phyloP scores from a whole-genome alignment of 2,329 filamentous ascomycete genomes.

The Aotearoamyces nothofagi region DNA sequence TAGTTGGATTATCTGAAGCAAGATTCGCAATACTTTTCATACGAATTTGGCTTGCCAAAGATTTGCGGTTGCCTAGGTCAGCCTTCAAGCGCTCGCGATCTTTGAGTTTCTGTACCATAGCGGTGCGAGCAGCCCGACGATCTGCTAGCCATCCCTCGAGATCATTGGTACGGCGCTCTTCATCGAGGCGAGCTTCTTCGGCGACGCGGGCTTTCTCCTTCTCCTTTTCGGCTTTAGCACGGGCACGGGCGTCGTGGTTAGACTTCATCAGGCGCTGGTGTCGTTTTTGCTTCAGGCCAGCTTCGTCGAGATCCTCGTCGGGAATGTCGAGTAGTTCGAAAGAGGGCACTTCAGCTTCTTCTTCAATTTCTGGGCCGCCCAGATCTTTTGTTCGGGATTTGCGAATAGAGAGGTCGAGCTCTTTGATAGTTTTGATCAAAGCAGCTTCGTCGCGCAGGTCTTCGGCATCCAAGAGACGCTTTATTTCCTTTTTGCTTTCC shows the following conservation, averaged over 20 bases:
- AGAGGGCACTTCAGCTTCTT: slow-evolving; percentile 62
- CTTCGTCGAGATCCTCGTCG: slow-evolving; percentile 87
- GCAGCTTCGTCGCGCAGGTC: slow-evolving; percentile 85
- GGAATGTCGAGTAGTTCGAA: slow-evolving; percentile 82
- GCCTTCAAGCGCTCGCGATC: slow-evolving; percentile 87
- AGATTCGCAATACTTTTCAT: slow-evolving; percentile 98
- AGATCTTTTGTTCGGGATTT: slow-evolving; percentile 89
- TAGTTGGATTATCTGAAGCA: slow-evolving; percentile 71
- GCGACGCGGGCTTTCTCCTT: slow-evolving; percentile 72
- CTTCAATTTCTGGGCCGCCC: slow-evolving; percentile 65
- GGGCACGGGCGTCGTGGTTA: slow-evolving; percentile 79
- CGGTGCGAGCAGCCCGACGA: slow-evolving; percentile 56
- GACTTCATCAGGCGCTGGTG: slow-evolving; percentile 89
- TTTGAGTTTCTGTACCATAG: slow-evolving; percentile 70
- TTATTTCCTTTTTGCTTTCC: slow-evolving; percentile 81
- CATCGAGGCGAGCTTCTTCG: slow-evolving; percentile 72
- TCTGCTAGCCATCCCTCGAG: slow-evolving; percentile 79
- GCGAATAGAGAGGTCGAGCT: slow-evolving; percentile 79
- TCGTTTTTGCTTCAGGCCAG: slow-evolving; percentile 78
- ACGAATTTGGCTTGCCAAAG: slow-evolving; percentile 84
- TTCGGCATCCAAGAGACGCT: slow-evolving; percentile 72
- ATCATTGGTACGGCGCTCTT: slow-evolving; percentile 69
- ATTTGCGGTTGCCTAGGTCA: slow-evolving; percentile 92
- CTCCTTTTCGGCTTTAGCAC: slow-evolving; percentile 95
- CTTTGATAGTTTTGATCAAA: slow-evolving; percentile 70